Evolutionary conservation across 805 yeast species (phyloP).

Genomic region (Yarrowia sp.): DNA sequence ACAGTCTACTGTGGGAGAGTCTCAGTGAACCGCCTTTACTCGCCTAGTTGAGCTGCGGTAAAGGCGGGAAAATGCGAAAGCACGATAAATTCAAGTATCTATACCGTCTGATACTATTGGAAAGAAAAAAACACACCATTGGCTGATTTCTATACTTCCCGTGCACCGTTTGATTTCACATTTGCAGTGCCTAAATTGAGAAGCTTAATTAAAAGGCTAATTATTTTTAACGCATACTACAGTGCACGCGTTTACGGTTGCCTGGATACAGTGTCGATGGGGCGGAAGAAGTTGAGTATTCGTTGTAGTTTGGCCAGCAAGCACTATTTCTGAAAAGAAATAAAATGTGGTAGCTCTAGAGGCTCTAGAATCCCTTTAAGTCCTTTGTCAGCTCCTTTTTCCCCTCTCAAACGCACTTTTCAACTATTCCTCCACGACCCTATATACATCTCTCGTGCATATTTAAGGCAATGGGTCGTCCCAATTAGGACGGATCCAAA

Average conservation of each 20-base stretch:
- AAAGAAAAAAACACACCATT: too few relatives aligned
- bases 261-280: constrained; percentile 14
- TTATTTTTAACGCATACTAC: background rate
- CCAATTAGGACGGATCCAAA: constrained; percentile 1
- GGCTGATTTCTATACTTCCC: background rate
- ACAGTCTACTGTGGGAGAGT: background rate
- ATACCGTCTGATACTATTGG: too few relatives aligned
- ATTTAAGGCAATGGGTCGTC: background rate
- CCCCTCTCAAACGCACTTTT: background rate
- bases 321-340: too few relatives aligned
- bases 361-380: too few relatives aligned
- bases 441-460: background rate
- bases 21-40: too few relatives aligned
- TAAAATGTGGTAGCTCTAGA: too few relatives aligned
- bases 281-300: background rate
- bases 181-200: constrained; percentile 4
- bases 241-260: background rate
- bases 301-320: background rate
- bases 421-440: background rate
- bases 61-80: background rate
- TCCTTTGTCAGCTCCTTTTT: too few relatives aligned
- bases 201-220: background rate
- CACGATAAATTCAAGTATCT: too few relatives aligned
- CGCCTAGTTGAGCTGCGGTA: too few relatives aligned
- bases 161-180: background rate